Percentiles rank a stretch among this genome's conserved stretches.
Conservation (phyloP, 208 protist species). For the Herpetomonas samuelpessoai region DNA sequence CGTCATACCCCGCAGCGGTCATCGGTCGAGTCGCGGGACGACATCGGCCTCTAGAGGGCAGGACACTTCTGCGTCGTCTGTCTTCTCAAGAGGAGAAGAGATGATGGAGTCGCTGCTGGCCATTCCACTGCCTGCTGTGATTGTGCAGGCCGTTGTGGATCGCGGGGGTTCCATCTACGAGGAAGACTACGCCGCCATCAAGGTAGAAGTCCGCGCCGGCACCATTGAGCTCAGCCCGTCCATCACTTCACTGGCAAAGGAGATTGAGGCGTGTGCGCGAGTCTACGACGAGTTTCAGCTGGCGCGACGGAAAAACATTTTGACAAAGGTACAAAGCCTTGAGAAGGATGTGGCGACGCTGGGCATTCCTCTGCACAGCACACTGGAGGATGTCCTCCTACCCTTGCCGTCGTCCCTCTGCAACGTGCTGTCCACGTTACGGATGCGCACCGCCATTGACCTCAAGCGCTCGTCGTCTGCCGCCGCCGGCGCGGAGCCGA, state of each 20-base stretch:
- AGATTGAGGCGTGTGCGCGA: slow-evolving; percentile 56
- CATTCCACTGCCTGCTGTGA: slow-evolving; percentile 56
- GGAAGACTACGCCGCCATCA: slow-evolving; percentile 39
- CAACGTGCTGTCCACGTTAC: slow-evolving; percentile 20
- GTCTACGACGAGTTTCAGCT: slow-evolving; percentile 21
- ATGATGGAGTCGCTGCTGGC: slow-evolving; percentile 43
- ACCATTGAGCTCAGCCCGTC: slow-evolving; percentile 74
- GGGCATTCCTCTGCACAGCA: slow-evolving; percentile 30
- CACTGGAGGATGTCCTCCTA: slow-evolving; percentile 63
- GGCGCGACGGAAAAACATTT: slow-evolving; percentile 22
- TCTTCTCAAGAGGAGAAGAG: slow-evolving; percentile 2
- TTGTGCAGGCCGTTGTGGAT: slow-evolving; percentile 23
- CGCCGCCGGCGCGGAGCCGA: background rate
- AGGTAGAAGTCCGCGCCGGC: slow-evolving; percentile 57
- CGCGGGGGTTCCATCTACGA: slow-evolving; percentile 10
- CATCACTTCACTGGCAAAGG: slow-evolving; percentile 57
- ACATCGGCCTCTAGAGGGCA: too few relatives aligned
- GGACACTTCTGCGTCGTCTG: too few relatives aligned
- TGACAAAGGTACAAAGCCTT: slow-evolving; percentile 32
- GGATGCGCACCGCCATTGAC: slow-evolving; percentile 25
- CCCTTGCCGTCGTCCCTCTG: slow-evolving; percentile 64
- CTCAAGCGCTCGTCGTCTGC: slow-evolving; percentile 9
- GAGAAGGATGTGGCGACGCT: slow-evolving; percentile 30
- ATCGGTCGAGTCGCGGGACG: too few relatives aligned
- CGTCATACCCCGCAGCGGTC: background rate